phyloP scores from a whole-genome alignment of 176 grass and related monocot genomes.

The barley (Hordeum vulgare) region MorexV3_pseudomolecules_assembly NC_058519.1:228020453-228020952 shows the following conservation, averaged over 20 bases:
- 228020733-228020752: neutral
- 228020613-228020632: slow-evolving; percentile 61
- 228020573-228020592: too few species aligned
- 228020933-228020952: neutral
- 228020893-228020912: neutral
- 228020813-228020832: slow-evolving; percentile 74
- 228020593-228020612: slow-evolving; percentile 68
- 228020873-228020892: slow-evolving; percentile 73
- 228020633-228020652: slow-evolving; percentile 61
- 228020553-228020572: neutral
- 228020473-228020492: neutral
- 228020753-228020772: neutral
- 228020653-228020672: slow-evolving; percentile 82
- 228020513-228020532: neutral
- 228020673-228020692: slow-evolving; percentile 89
- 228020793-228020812: slow-evolving; percentile 84
- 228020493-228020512: neutral
- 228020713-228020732: neutral
- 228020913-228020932: neutral
- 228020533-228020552: neutral
- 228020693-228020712: slow-evolving; percentile 15
- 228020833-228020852: slow-evolving; percentile 69
- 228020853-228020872: slow-evolving; percentile 85
- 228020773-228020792: neutral
- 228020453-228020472: neutral